Conservation (phyloP, 2,329 filamentous ascomycete species). For the Aspergillus brunneoviolaceus region DNA sequence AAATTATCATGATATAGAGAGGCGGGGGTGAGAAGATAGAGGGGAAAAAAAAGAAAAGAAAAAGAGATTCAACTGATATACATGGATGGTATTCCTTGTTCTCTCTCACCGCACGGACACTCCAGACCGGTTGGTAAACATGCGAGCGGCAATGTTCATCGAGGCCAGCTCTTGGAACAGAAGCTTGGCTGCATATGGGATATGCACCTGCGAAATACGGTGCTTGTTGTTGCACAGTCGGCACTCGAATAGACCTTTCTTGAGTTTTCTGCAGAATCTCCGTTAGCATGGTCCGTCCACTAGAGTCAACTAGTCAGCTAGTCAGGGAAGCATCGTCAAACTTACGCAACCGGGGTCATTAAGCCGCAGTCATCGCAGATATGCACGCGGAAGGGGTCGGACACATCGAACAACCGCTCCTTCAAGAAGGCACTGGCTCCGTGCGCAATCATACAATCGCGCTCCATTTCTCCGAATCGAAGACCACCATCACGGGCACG, state of each 20-base stretch:
- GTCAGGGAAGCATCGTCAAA: slow-evolving; percentile 31
- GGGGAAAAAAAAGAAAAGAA: neutral
- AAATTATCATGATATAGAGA: neutral
- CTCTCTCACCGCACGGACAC: slow-evolving; percentile 42
- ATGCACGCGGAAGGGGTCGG: slow-evolving; percentile 95
- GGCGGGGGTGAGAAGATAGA: neutral
- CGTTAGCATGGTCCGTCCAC: slow-evolving; percentile 26
- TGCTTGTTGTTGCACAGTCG: slow-evolving; percentile 99
- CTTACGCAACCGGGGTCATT: slow-evolving; percentile 99
- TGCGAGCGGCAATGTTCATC: slow-evolving; percentile 97
- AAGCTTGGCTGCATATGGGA: slow-evolving; percentile 95
- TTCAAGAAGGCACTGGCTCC: slow-evolving; percentile 96
- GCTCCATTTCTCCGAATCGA: slow-evolving; percentile 99
- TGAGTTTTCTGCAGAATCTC: slow-evolving; percentile 67
- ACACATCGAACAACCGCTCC: slow-evolving; percentile 95
- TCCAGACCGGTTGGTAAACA: slow-evolving; percentile 75
- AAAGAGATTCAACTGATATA: slow-evolving; percentile 4
- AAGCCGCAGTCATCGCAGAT: slow-evolving; percentile 98
- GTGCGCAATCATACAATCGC: slow-evolving; percentile 99
- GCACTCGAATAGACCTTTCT: slow-evolving; percentile 95
- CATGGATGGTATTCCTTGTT: neutral
- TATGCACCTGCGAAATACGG: slow-evolving; percentile 95
- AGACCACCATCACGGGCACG: slow-evolving; percentile 96
- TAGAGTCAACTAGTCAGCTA: slow-evolving; percentile 1
- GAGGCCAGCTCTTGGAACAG: slow-evolving; percentile 96